Evolutionary conservation across 441 rosid genomes (phyloP), one percentile per base, ranked within the genome.

Genomic region (Mallotus repandus): DNA sequence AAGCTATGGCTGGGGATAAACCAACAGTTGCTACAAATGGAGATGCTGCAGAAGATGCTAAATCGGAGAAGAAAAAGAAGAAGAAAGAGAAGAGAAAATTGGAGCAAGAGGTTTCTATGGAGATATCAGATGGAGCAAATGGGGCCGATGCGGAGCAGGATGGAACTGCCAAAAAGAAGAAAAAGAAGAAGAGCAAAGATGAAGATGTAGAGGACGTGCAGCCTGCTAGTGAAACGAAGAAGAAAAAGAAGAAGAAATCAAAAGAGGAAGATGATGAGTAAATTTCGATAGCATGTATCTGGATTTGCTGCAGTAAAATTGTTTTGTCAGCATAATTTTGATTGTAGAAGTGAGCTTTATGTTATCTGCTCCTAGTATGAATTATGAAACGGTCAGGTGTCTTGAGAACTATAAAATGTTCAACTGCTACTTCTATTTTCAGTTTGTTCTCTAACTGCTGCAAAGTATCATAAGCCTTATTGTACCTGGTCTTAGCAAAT

Each of bases 11-110:
- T 5, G 88, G 48, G 76, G 83, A 86, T 75, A 72, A 75, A 50
- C 53, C 76, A 8, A 6, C 69, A 21, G 80, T 66, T 18, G 79
- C 66, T n/a, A 52, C 74, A 45, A 77, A 85, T 61, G 88, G 85
- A 63, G 87, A 86, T 73, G 88, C 66, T 55, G 3, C 65, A 0
- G 82, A 72, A 77, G 86, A 76, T 74, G 74, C 79, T n/a, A 89
- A 86, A 76, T 84, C 92, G 0, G 89, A 86, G 84, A 86, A 84
- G 80, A 89, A 86, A 74, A 88, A 81, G 84, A 86, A 84, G 43
- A 85, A 85, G 70, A 67, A 67, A 67, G 85, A 81, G 75, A 88
- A 86, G 80, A 74, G 85, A 67, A 87, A 86, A 75, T 10, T 77
- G 76, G 87, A 80, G 64, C 82, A 68, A 69, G 79, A 59, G 64